Conservation (phyloP, 495 filamentous ascomycete species). For the Cercophora scortea region DNA sequence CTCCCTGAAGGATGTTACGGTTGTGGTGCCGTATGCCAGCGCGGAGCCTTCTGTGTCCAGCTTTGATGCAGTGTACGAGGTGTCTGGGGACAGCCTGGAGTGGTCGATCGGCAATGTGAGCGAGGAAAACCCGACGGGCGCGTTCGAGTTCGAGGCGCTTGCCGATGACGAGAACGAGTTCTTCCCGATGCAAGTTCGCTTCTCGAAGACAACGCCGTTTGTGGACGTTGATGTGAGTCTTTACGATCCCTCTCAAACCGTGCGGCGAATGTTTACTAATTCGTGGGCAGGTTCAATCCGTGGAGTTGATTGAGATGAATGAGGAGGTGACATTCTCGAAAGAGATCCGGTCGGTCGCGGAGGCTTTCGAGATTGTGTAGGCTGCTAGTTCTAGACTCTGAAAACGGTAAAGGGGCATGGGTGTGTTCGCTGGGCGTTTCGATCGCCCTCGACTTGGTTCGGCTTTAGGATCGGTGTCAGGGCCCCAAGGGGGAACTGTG, state of each 20-base stretch:
- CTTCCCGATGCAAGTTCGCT: conserved; percentile 91
- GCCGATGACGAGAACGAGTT: conserved; percentile 81
- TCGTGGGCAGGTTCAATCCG: conserved; percentile 52
- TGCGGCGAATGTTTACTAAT: conserved; percentile 19
- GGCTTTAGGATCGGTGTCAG: too few species aligned
- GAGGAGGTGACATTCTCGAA: conserved; percentile 82
- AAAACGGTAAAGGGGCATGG: too few species aligned
- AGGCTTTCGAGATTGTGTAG: conserved; percentile 75
- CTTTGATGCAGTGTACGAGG: conserved; percentile 90
- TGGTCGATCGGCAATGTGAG: conserved; percentile 84
- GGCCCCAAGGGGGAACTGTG: too few species aligned
- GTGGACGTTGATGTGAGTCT: conserved; percentile 80
- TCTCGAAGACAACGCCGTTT: conserved; percentile 78
- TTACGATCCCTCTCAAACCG: neutral
- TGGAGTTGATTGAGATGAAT: conserved; percentile 68
- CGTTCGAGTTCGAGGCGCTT: conserved; percentile 89
- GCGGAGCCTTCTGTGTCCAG: conserved; percentile 82
- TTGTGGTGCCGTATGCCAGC: conserved; percentile 75
- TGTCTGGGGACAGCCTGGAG: conserved; percentile 84
- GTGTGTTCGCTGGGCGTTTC: too few species aligned
- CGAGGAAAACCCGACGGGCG: conserved; percentile 69
- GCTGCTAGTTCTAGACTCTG: neutral
- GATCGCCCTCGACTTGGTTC: too few species aligned
- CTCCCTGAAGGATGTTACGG: conserved; percentile 70
- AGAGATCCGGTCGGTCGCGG: conserved; percentile 78